phyloP scores from a whole-genome alignment of 805 yeast genomes.

The Wickerhamomyces queroliae region DNA sequence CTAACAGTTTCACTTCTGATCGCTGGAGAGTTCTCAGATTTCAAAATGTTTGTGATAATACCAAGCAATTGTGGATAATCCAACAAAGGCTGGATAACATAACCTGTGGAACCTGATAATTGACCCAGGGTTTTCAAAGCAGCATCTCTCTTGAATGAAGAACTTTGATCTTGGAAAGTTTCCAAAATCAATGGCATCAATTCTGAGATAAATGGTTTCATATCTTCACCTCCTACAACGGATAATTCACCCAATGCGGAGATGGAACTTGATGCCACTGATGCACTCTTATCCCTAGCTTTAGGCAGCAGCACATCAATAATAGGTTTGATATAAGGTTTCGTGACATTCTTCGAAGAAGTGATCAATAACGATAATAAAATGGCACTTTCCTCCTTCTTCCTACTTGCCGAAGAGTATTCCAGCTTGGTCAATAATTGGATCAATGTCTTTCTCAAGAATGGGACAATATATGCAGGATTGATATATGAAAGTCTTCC shows the following conservation, averaged over 20 bases:
- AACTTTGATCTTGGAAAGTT: slow-evolving; percentile 87
- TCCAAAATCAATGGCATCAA: slow-evolving; percentile 86
- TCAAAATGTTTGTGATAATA: slow-evolving; percentile 72
- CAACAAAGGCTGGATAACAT: slow-evolving; percentile 87
- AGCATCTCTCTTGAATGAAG: slow-evolving; percentile 82
- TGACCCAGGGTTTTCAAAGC: slow-evolving; percentile 87
- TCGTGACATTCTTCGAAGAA: slow-evolving; percentile 75
- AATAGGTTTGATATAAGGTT: slow-evolving; percentile 90
- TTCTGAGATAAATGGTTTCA: slow-evolving; percentile 63
- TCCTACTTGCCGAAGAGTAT: slow-evolving; percentile 67
- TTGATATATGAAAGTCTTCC: slow-evolving; percentile 83
- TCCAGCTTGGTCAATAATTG: slow-evolving; percentile 83
- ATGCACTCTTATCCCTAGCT: slow-evolving; percentile 63
- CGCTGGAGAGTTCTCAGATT: slow-evolving; percentile 68
- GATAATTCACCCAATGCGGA: slow-evolving; percentile 86
- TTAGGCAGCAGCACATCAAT: slow-evolving; percentile 77
- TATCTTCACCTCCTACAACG: slow-evolving; percentile 81
- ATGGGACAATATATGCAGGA: slow-evolving; percentile 95
- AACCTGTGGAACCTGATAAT: slow-evolving; percentile 84
- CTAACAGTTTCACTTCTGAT: slow-evolving; percentile 86
- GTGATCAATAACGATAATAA: slow-evolving; percentile 68
- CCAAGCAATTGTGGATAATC: slow-evolving; percentile 90
- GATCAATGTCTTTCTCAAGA: slow-evolving; percentile 77
- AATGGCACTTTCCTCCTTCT: slow-evolving; percentile 82
- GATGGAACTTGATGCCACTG: slow-evolving; percentile 83